phyloP scores from a whole-genome alignment of 148 eudicot species.

The Chenopodium formosanum region DNA sequence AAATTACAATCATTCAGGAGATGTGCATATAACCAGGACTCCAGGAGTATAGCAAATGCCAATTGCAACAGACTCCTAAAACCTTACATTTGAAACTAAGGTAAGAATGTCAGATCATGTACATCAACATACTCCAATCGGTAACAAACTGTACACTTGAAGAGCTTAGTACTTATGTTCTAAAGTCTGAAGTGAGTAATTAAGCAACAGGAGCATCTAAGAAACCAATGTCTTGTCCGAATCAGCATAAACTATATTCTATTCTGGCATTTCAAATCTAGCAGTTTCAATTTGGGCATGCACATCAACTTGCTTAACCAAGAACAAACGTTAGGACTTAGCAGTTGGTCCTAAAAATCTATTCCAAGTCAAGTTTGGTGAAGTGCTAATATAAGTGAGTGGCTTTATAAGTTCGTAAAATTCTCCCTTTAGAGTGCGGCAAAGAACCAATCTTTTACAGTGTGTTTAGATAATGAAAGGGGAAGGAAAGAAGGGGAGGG shows the following conservation, averaged over 20 bases:
- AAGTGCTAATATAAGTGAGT: too few species aligned
- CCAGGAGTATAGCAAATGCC: background rate
- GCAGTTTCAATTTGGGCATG: background rate
- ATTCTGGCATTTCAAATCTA: background rate
- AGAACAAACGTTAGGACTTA: background rate
- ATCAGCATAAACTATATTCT: background rate
- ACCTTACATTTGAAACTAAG: background rate
- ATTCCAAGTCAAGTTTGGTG: background rate
- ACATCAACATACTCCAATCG: background rate
- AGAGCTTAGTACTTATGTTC: background rate
- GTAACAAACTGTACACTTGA: background rate
- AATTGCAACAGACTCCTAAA: background rate
- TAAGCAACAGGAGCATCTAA: background rate
- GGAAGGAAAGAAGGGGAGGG: too few species aligned
- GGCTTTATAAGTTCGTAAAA: too few species aligned
- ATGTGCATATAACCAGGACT: background rate
- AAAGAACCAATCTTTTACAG: too few species aligned
- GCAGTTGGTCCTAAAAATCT: background rate
- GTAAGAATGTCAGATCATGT: background rate
- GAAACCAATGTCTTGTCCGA: background rate
- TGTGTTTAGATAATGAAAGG: too few species aligned
- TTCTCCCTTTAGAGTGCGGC: too few species aligned
- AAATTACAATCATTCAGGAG: background rate
- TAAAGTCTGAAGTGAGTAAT: background rate
- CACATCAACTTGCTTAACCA: background rate